A percentile compares a stretch with the other conserved stretches of the same genome.
These are phyloP conservation scores for Cucurbita ficifolia DNA, from an alignment of 306 rosid genomes.

Conservation along the genomic window DNA sequence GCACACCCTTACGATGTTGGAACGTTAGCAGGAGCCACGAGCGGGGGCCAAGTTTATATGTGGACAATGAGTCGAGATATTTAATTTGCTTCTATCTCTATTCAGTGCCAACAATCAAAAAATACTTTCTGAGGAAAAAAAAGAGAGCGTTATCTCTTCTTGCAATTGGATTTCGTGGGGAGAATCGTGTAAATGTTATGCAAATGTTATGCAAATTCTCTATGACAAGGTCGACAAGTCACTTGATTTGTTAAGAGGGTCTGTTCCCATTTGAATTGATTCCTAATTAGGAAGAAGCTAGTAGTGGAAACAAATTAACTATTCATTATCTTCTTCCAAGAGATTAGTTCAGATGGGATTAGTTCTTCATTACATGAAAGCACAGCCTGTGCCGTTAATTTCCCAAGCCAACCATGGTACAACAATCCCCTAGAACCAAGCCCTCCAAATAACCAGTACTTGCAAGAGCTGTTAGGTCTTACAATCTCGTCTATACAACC, in stretches of 20 bases:
- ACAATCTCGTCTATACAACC: constrained; percentile 58
- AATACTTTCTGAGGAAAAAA: background rate
- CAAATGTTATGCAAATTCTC: background rate
- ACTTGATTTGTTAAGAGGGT: background rate
- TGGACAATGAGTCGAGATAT: constrained; percentile 16
- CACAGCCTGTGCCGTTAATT: constrained; percentile 59
- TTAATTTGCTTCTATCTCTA: background rate
- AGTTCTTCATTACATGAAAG: constrained; percentile 45
- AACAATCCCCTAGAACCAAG: constrained; percentile 86
- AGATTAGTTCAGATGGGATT: constrained; percentile 61
- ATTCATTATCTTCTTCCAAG: constrained; percentile 41
- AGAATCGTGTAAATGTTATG: too few species aligned
- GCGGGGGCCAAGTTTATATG: constrained; percentile 37
- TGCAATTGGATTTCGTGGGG: background rate
- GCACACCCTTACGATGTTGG: constrained; percentile 37
- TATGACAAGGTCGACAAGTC: background rate
- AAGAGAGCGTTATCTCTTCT: background rate
- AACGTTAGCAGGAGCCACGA: constrained; percentile 34
- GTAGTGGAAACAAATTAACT: background rate
- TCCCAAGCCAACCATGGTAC: constrained; percentile 90
- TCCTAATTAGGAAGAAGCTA: background rate
- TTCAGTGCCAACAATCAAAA: background rate
- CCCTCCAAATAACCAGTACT: constrained; percentile 85
- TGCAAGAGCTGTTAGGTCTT: constrained; percentile 23
- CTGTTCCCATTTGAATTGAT: background rate